Evolutionary conservation across 225 moss, liverwort and hornwort genomes (phyloP).

Genomic region (Straminergon stramineum): DNA sequence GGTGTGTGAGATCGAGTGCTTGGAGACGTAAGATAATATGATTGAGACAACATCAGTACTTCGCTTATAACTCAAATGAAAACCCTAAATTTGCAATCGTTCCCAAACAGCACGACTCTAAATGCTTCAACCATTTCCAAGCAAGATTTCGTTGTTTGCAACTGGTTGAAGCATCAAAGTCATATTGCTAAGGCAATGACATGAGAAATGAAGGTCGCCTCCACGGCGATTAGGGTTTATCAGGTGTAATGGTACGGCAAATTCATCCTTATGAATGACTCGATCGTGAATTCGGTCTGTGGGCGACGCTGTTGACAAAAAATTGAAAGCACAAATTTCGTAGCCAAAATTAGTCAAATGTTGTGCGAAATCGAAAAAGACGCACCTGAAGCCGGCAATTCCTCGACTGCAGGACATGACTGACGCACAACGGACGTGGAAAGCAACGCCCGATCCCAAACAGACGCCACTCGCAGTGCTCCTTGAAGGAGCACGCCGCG

Average conservation of each 20-base stretch:
- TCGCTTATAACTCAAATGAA: background rate
- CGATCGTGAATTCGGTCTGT: background rate
- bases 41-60: background rate
- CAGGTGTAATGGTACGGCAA: background rate
- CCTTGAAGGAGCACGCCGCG: conserved; percentile 14
- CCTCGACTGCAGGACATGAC: conserved; percentile 12
- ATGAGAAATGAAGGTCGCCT: background rate
- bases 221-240: background rate
- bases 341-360: background rate
- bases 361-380: background rate
- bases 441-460: conserved; percentile 7
- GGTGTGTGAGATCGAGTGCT: background rate
- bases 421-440: conserved; percentile 11
- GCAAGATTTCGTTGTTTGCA: background rate
- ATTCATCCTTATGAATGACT: background rate
- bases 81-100: background rate
- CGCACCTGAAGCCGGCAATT: conserved; percentile 10
- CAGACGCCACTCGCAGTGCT: conserved; percentile 20
- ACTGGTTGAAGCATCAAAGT: background rate
- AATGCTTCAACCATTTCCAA: background rate
- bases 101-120: background rate
- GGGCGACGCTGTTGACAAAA: background rate
- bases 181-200: background rate
- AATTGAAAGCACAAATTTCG: background rate
- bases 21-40: background rate